Conservation (phyloP, 148 eudicot species). For the Nyssa sinensis region DNA sequence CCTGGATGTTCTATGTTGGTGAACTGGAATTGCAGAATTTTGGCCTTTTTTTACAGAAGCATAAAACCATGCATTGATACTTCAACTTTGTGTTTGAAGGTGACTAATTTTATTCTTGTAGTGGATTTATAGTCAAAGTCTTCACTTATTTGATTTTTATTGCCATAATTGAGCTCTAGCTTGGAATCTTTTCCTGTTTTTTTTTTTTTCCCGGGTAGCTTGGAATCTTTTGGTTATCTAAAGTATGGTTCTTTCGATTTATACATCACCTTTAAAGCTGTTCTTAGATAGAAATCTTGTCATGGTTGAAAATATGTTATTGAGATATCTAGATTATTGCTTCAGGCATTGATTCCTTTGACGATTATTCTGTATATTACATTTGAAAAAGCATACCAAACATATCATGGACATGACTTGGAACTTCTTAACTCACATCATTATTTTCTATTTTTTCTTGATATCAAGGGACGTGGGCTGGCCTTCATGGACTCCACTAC, state of each 20-base stretch:
- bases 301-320: neutral
- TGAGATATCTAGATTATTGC: neutral
- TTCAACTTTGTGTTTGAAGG: neutral
- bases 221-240: neutral
- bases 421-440: constrained; percentile 12
- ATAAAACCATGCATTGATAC: neutral
- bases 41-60: neutral
- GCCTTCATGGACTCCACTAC: constrained; percentile 29
- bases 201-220: too few species aligned
- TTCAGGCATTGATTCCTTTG: neutral
- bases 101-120: neutral
- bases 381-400: neutral
- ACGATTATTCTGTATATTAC: neutral
- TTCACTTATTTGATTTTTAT: neutral
- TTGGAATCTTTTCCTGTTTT: neutral
- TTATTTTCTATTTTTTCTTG: constrained; percentile 19
- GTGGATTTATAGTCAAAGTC: neutral
- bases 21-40: neutral
- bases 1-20: neutral
- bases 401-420: neutral
- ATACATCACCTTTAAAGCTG: neutral
- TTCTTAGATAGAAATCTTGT: neutral
- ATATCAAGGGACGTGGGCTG: constrained; percentile 27
- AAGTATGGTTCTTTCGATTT: neutral
- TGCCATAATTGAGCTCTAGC: constrained; percentile 6